Conservation (phyloP, 495 filamentous ascomycete genomes). For the Penicillium waksmanii region DNA sequence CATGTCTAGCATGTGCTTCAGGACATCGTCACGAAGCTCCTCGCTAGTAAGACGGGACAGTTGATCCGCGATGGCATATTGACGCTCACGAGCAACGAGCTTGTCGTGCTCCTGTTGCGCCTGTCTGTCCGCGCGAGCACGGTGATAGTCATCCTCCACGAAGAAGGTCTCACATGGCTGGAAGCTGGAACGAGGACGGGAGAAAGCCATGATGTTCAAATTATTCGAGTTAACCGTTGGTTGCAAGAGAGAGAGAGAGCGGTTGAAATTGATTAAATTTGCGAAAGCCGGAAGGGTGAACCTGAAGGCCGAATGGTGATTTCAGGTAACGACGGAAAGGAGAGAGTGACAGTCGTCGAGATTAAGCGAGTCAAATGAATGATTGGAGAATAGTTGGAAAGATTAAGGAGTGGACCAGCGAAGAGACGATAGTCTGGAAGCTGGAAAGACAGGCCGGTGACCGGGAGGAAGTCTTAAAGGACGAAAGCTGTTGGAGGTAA, state of each 20-base stretch:
- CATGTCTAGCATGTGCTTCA: conserved; percentile 93
- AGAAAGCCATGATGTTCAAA: conserved; percentile 72
- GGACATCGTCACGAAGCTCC: conserved; percentile 90
- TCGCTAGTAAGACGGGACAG: conserved; percentile 79
- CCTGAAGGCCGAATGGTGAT: conserved; percentile 35
- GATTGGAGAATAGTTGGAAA: conserved; percentile 62
- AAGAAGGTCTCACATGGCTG: conserved; percentile 80
- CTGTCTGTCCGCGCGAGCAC: conserved; percentile 36
- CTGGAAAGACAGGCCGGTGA: conserved; percentile 40
- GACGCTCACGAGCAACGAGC: conserved; percentile 72
- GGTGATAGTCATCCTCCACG: conserved; percentile 73
- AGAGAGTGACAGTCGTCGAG: conserved; percentile 59
- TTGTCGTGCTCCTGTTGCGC: conserved; percentile 67
- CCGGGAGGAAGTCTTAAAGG: conserved; percentile 44
- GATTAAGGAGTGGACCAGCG: conserved; percentile 50
- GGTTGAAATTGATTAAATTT: conserved; percentile 10
- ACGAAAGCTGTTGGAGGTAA: conserved; percentile 49
- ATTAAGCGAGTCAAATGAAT: conserved; percentile 51
- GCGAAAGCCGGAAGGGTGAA: conserved; percentile 13
- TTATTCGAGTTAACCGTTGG: conserved; percentile 1
- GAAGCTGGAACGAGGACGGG: conserved; percentile 53
- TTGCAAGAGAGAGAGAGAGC: neutral
- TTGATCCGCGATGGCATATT: conserved; percentile 84
- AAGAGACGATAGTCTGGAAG: conserved; percentile 43
- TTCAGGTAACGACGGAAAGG: conserved; percentile 53